Conservation (phyloP, 495 filamentous ascomycete genomes). For the Trichoderma erinaceum region DNA sequence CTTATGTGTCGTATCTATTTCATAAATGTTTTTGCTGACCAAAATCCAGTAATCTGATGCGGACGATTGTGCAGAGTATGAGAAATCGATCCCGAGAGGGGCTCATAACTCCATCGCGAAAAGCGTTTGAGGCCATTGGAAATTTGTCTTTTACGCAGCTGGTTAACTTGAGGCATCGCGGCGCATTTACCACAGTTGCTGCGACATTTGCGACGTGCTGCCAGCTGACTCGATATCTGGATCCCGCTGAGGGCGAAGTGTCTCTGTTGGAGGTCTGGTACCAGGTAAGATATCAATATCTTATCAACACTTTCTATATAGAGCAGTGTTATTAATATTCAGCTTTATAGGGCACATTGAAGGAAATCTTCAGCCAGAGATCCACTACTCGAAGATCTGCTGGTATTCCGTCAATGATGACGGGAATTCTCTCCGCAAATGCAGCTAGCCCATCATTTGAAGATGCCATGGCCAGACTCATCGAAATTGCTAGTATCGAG, state of each 20-base stretch:
- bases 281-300: slow-evolving; percentile 41
- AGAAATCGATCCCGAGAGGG: slow-evolving; percentile 26
- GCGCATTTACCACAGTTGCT: slow-evolving; percentile 89
- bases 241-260: slow-evolving; percentile 30
- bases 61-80: slow-evolving; percentile 44
- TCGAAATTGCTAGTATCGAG: slow-evolving; percentile 49
- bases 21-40: slow-evolving; percentile 21
- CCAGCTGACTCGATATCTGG: slow-evolving; percentile 41
- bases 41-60: slow-evolving; percentile 48
- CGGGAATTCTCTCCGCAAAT: slow-evolving; percentile 62
- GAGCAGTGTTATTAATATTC: slow-evolving; percentile 17
- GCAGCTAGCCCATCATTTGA: slow-evolving; percentile 42
- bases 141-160: slow-evolving; percentile 72
- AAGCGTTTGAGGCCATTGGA: slow-evolving; percentile 54
- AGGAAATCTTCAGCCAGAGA: slow-evolving; percentile 60
- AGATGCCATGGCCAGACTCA: slow-evolving; percentile 44
- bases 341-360: slow-evolving; percentile 46
- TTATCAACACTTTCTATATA: not conserved
- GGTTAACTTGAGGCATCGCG: slow-evolving; percentile 76
- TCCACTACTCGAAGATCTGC: slow-evolving; percentile 89
- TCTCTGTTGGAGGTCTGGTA: slow-evolving; percentile 58
- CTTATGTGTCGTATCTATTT: slow-evolving; percentile 15
- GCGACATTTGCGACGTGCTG: slow-evolving; percentile 81
- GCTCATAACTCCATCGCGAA: slow-evolving; percentile 31
- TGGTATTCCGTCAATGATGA: slow-evolving; percentile 79